phyloP scores from a whole-genome alignment of 2,329 filamentous ascomycete genomes.

The Colletotrichum simmondsii region DNA sequence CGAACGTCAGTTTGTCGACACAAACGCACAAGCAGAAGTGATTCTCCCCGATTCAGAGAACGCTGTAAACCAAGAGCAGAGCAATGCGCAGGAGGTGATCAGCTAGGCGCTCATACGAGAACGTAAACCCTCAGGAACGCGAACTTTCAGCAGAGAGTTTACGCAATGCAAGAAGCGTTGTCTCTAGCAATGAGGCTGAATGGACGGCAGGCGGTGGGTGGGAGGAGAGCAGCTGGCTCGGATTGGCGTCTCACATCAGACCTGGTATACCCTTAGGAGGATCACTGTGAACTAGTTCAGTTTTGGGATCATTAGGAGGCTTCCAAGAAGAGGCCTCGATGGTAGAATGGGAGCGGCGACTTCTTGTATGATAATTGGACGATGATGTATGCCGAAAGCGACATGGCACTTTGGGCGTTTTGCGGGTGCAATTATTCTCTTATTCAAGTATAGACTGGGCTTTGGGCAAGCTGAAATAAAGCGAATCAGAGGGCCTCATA shows the following conservation, averaged over 20 bases:
- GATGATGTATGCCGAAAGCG: slow-evolving; percentile 33
- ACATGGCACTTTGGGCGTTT: slow-evolving; percentile 31
- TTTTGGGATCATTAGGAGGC: not conserved
- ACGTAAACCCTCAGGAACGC: not conserved
- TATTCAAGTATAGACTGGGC: slow-evolving; percentile 29
- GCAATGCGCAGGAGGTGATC: slow-evolving; percentile 52
- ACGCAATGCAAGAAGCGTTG: slow-evolving; percentile 5
- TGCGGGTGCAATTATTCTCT: slow-evolving; percentile 26
- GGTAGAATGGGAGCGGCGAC: slow-evolving; percentile 19
- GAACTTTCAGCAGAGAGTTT: not conserved
- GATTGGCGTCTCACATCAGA: slow-evolving; percentile 5
- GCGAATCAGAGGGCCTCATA: not conserved
- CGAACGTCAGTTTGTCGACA: slow-evolving; percentile 87
- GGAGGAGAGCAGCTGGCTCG: not conserved
- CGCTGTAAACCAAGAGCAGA: slow-evolving; percentile 50
- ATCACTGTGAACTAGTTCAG: not conserved
- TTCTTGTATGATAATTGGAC: slow-evolving; percentile 35
- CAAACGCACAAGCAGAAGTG: slow-evolving; percentile 74
- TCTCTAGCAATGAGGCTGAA: not conserved
- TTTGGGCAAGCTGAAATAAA: slow-evolving; percentile 10
- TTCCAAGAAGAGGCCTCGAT: slow-evolving; percentile 5
- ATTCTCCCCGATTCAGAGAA: slow-evolving; percentile 69
- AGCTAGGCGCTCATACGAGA: slow-evolving; percentile 33
- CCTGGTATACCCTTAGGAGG: slow-evolving; percentile 4
- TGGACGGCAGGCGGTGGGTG: not conserved